Evolutionary conservation across 23 red algal species (phyloP), one percentile per base, ranked within the genome.

Genomic region (Cyanidiococcus yangmingshanensis): DNA sequence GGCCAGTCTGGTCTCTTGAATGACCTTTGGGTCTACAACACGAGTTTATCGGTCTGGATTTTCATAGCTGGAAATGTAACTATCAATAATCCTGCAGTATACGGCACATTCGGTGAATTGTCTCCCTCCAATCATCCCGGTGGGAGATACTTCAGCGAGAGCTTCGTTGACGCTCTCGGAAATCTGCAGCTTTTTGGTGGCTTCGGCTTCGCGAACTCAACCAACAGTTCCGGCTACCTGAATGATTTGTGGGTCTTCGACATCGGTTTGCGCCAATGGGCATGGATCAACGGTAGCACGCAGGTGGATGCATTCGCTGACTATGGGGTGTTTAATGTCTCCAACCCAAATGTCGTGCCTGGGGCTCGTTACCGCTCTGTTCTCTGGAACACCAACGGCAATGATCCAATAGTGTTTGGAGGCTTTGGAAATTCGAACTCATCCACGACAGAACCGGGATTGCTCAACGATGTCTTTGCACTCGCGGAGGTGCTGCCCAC

Each of bases 391-490:
- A 71, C 63, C 32, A 35, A 7, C 27, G 32, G 63, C 3, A 35
- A 2, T 35, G 63, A 71, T 35, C 63, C 63, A 29, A 32, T 32
- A 12, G 21, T 71, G 27, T 71, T 71, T 71, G 63, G 7, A 27
- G 63, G 63, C 7, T 7, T 17, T 35, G 63, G 63, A 71, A 27
- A 71, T 29, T 7, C 12, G 7, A 35, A 32, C n/a, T n/a, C n/a
- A n/a, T n/a, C n/a, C n/a, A 71, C 21, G 21, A 35, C 3, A 12
- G 63, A 7, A 7, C 3, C 3, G 3, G 63, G 27, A 3, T 35
- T 71, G 15, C 32, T 71, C n/a, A 71, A 71, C 27, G 63, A 71
- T 35, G n/a, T 71, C 63, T 71, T 71, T 71, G n/a, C 32, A 25
- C 27, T 71, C 3, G 27, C 7, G n/a, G 27, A 71, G 27, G 27